Base-by-base conservation (phyloP, 371 early-diverging fungal genomes). In the Mortierella sp. region DNA sequence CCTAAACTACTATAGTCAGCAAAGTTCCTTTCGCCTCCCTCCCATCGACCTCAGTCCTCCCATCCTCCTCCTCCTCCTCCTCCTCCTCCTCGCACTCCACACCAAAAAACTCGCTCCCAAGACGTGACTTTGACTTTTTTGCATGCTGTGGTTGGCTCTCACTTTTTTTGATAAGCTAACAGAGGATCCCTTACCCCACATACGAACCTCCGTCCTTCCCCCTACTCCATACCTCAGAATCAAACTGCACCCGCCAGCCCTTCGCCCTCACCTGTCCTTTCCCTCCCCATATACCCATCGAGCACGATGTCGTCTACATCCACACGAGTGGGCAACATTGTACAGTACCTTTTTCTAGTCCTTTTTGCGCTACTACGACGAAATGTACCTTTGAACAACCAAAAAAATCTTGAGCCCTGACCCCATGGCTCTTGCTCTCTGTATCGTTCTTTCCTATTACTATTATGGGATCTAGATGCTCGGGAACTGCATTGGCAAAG, bases 401-500 rank as follows among this genome's bases (percentile, higher is more conserved):
- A 11, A 29, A 29, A 44, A 14, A 41, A 26, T 16, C 44, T 34
- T 40, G 37, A 41, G 45, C n/a, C 64, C 37, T 64, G 61, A 58
- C 61, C 61, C 61, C 37, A 58, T 66, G 43, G 52, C 48, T 24
- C 37, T 31, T 16, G 45, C 77, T 52, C 40, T 68, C 31, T 13
- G 6, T 41, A 34, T 52, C 48, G 26, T 61, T 41, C 29, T 52
- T 65, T 72, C 3, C 8, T n/a, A 22, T 19, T 40, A 48, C 39
- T 68, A 0, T 48, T 6, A 37, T 66, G 29, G 13, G 37, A n/a
- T 50, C 26, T 88, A 92, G 90, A 87, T 92, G 85, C 88, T 95
- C 37, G 95, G 95, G 2, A 93, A 95, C 71, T 92, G 93, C 68
- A 90, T 95, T 45, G 95, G 95, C 26, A 92, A 92, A 69, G 95